These are phyloP conservation scores for Glutinoglossum americanum DNA, from an alignment of 495 filamentous ascomycete genomes.

Conservation along the genomic window DNA sequence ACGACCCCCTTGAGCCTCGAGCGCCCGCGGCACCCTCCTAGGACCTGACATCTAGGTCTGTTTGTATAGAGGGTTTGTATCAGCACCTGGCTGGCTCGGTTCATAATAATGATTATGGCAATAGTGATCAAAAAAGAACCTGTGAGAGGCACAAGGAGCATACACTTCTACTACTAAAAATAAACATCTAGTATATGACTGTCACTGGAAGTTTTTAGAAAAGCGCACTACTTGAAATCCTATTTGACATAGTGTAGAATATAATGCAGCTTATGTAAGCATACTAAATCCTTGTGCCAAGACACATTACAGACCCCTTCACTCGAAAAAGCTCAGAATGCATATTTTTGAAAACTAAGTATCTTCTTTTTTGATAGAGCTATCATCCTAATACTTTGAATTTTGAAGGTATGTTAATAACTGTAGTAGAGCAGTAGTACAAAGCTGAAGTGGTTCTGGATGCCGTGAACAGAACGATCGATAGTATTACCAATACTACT, in stretches of 20 bases:
- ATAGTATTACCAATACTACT: constrained; percentile 4
- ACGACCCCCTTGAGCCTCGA: too few species aligned
- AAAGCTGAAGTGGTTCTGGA: constrained; percentile 5
- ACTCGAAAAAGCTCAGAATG: constrained; percentile 4
- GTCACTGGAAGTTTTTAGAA: too few species aligned
- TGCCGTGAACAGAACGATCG: constrained; percentile 4
- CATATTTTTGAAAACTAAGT: constrained; percentile 5
- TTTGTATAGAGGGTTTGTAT: constrained; percentile 1
- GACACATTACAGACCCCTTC: constrained; percentile 1
- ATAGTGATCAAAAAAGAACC: too few species aligned
- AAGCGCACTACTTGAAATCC: too few species aligned
- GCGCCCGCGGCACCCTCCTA: too few species aligned
- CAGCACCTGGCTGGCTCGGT: too few species aligned
- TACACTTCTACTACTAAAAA: too few species aligned
- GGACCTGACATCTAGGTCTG: neutral
- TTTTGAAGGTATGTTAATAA: constrained; percentile 3
- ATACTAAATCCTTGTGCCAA: constrained; percentile 3
- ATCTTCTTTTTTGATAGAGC: constrained; percentile 4
- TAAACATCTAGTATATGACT: too few species aligned
- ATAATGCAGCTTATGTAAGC: neutral
- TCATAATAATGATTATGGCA: too few species aligned
- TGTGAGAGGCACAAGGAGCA: too few species aligned
- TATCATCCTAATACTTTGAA: constrained; percentile 5
- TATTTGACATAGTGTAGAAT: too few species aligned
- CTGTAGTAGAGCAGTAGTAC: neutral